Percentiles rank a stretch among this genome's conserved stretches.
phyloP scores from a whole-genome alignment of 371 early-diverging fungal genomes.

The Apophysomyces trapeziformis region DNA sequence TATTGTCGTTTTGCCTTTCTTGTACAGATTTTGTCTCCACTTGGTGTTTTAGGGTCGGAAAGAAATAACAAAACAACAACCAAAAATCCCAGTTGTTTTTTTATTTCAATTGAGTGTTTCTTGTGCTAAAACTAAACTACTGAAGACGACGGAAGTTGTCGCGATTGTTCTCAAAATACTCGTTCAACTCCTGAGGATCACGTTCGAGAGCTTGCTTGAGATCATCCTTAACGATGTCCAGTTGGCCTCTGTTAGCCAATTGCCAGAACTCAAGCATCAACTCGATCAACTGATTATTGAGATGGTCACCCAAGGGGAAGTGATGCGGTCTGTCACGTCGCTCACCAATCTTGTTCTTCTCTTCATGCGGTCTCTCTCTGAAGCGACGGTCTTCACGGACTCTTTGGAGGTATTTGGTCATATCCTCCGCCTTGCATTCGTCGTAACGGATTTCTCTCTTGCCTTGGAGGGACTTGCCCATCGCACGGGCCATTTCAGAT shows the following conservation, averaged over 20 bases:
- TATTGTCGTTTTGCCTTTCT: no score
- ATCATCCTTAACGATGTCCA: conserved; percentile 31
- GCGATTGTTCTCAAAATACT: conserved; percentile 44
- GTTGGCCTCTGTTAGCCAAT: conserved; percentile 28
- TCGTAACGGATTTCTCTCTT: conserved; percentile 24
- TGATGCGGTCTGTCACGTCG: conserved; percentile 17
- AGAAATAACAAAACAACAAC: no score
- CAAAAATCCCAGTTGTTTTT: no score
- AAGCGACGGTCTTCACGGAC: conserved; percentile 37
- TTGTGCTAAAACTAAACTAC: neutral
- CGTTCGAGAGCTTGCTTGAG: conserved; percentile 33
- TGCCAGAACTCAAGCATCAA: conserved; percentile 32
- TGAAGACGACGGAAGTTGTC: conserved; percentile 39
- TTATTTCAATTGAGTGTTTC: neutral
- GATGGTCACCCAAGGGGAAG: conserved; percentile 41
- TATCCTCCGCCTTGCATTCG: conserved; percentile 18
- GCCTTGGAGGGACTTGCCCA: conserved; percentile 26
- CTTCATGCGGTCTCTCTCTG: conserved; percentile 27
- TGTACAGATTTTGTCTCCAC: no score
- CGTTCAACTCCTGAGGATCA: conserved; percentile 31
- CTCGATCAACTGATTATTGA: conserved; percentile 34
- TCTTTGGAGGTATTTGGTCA: conserved; percentile 28
- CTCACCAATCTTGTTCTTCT: neutral
- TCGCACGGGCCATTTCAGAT: conserved; percentile 31
- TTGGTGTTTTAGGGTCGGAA: no score